These are phyloP conservation scores for Protea cynaroides DNA, from an alignment of 164 flowering plant genomes.

Conservation along the genomic window DNA sequence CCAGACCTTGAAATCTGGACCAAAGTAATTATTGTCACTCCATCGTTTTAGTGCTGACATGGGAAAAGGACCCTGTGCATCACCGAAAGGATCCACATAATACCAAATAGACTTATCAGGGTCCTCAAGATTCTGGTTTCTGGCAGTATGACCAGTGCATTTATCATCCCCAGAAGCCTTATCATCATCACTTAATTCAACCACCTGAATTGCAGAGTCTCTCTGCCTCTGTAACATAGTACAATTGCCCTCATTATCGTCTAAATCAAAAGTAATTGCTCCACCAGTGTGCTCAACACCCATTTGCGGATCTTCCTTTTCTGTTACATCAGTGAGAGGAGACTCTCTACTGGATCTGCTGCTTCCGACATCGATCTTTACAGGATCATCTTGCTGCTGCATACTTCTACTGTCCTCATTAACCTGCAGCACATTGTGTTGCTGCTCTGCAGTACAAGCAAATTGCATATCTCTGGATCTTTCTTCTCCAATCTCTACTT, in stretches of 20 bases:
- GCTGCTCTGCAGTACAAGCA: no score
- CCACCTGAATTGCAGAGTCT: constrained; percentile 2
- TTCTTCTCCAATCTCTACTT: no score
- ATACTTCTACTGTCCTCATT: no score
- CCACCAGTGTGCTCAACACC: not conserved
- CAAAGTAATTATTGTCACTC: constrained; percentile 15
- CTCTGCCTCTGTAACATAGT: no score
- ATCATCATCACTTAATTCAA: constrained; percentile 36
- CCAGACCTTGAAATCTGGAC: constrained; percentile 28
- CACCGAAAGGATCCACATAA: constrained; percentile 25
- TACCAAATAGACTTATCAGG: constrained; percentile 21
- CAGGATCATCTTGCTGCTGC: no score
- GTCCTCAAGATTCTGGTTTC: constrained; percentile 1
- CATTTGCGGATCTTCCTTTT: not conserved
- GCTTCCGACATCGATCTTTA: no score
- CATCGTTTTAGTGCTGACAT: constrained; percentile 21
- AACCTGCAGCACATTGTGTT: no score
- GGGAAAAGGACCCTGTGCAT: constrained; percentile 26
- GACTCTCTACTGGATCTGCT: no score
- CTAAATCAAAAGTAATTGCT: not conserved
- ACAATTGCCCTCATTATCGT: not conserved
- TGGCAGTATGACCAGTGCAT: not conserved
- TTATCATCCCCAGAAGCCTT: not conserved
- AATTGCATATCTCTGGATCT: no score
- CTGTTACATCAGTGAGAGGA: not conserved